Base-by-base conservation (phyloP, 371 early-diverging fungal species). In the Entomophthora muscae region DNA sequence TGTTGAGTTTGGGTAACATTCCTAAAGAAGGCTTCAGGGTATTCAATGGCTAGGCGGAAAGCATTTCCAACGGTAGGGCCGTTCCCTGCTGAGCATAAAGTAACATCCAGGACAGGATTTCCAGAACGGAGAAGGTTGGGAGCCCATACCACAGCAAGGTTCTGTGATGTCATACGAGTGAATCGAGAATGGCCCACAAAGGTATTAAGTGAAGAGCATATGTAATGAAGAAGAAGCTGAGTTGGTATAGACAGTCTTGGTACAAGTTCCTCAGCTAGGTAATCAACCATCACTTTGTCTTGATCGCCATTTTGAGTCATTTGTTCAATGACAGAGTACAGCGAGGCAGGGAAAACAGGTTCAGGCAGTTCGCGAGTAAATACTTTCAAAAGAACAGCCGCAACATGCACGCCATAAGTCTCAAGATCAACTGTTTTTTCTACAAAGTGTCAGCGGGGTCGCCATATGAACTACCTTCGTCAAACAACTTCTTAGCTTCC, bases 131-230 rank as follows among this genome's bases (percentile, higher is more conserved):
- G 80, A 65, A 95, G 73, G 63, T 91, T 94, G 3, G 93, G 93
- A 3, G 90, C 75, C 76, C 86, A 88, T 2, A 95, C 91, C 28
- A 92, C 77, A 0, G 91, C 85, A 66, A 95, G 71, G 68, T 91
- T 95, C 62, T 80, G 75, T 1, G 83, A 68, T 24, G 82, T 85
- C 96, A 95, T 95, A 51, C 78, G 74, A 67, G 89, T 95, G 7
- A 67, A 68, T 21, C 71, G 72, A 1, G 74, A 69, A 66, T 83
- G 68, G 1, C 75, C 70, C 23, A 83, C 79, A 7, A 91, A 83
- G 30, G 75, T 67, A 57, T 73, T 66, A 24, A 91, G 75, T 57
- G 90, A 79, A n/a, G 70, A 66, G 60, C 82, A 81, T 22, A 87
- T 69, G 54, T 80, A 80, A 63, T 75, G 74, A 58, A 90, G 69